These are phyloP conservation scores for Prunus mira DNA, from an alignment of 306 rosid genomes.

Conservation along the genomic window DNA sequence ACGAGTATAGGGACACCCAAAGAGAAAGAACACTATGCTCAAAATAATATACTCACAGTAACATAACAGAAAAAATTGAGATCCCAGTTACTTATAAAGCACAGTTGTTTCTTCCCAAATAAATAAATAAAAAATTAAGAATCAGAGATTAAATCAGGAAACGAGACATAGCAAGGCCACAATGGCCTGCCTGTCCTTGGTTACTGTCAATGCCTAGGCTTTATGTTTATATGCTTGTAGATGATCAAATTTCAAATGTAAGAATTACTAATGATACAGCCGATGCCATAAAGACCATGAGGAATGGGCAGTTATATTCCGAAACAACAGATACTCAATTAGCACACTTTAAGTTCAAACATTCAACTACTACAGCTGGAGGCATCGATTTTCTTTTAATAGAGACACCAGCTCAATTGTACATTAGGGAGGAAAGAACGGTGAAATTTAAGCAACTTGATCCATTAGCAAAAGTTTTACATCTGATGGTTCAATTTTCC, in stretches of 20 bases:
- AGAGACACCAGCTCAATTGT: neutral
- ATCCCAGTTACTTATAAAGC: neutral
- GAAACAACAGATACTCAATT: neutral
- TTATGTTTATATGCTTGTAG: neutral
- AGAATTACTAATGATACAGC: neutral
- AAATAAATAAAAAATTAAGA: neutral
- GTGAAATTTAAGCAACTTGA: neutral
- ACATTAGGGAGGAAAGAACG: neutral
- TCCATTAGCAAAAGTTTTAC: neutral
- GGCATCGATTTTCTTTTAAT: neutral
- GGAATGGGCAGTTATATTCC: neutral
- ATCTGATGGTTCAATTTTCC: neutral
- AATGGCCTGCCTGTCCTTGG: neutral
- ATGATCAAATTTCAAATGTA: too few relatives aligned
- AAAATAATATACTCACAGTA: neutral
- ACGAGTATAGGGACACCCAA: neutral
- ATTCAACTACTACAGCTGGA: neutral
- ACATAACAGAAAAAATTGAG: neutral
- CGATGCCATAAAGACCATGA: neutral
- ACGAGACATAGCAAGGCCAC: neutral
- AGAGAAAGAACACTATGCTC: neutral
- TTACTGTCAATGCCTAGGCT: neutral
- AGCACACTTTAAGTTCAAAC: neutral
- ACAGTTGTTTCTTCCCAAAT: neutral
- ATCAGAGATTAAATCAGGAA: neutral